Evolutionary conservation across 176 grass and related monocot species (phyloP).

Genomic region (Eragrostis nindensis): DNA sequence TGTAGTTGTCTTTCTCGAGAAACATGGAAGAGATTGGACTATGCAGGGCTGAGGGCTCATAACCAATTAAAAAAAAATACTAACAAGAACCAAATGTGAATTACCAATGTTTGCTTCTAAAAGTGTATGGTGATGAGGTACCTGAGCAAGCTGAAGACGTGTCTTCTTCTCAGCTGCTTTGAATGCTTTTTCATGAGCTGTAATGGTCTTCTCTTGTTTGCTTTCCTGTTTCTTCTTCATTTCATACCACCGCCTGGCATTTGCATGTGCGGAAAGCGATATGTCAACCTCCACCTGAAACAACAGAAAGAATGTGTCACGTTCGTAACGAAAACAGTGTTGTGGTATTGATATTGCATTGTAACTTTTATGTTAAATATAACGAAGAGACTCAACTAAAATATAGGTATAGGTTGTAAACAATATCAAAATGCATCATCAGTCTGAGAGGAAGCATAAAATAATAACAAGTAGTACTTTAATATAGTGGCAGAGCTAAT

Average conservation of each 20-base stretch:
- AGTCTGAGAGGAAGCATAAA: conserved; percentile 19
- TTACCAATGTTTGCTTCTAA: background rate
- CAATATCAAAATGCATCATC: conserved; percentile 27
- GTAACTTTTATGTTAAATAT: background rate
- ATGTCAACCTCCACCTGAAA: conserved; percentile 93
- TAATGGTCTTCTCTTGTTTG: conserved; percentile 94
- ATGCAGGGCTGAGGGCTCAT: background rate
- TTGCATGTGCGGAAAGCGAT: conserved; percentile 98
- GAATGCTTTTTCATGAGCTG: conserved; percentile 94
- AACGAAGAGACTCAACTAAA: conserved; percentile 9
- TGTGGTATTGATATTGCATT: conserved; percentile 8
- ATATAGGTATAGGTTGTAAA: conserved; percentile 32
- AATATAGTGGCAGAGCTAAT: background rate
- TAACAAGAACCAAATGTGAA: conserved; percentile 11
- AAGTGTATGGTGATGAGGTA: conserved; percentile 35
- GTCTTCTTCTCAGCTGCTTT: conserved; percentile 99
- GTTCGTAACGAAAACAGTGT: conserved; percentile 4
- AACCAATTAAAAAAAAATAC: conserved; percentile 19
- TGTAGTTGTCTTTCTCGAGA: background rate
- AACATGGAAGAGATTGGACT: conserved; percentile 1
- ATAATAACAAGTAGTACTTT: background rate
- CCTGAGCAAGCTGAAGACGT: conserved; percentile 91
- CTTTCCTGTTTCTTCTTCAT: conserved; percentile 97
- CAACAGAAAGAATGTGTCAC: conserved; percentile 23
- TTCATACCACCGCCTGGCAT: conserved; percentile 95